Base-by-base conservation (phyloP, 257 asterid genomes). In the Salvia rosmarinus region DNA sequence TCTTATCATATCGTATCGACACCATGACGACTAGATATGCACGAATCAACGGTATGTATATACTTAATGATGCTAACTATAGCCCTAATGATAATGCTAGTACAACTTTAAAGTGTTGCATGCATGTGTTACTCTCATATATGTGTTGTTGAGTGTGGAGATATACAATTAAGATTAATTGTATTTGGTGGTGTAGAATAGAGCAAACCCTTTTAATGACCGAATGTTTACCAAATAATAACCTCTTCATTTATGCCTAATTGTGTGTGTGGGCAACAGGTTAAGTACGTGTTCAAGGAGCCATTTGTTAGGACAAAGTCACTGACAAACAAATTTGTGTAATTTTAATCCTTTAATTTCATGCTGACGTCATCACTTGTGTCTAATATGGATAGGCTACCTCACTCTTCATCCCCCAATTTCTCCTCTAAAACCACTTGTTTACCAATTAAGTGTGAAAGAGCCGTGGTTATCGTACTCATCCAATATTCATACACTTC, bases 211-310 rank as follows among this genome's bases (percentile, higher is more conserved):
- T 34, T 32, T 60, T 60, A 61, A 43, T 70, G 44, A 54, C 61
- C 68, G 16, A 55, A 30, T 8, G 10, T 44, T 68, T 32, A 10
- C 64, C 72, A 49, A 67, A 50, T 52, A 61, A 49, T 62, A 49
- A 47, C 52, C 74, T 9, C 64, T 58, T 70, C 49, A 37, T 39
- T 25, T 14, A 56, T 69, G 63, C 79, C 79, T 35, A 75, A 68
- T 52, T 59, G n/a, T 19, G 25, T 75, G 42, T 56, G 51, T 20
- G 68, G 77, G 73, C 40, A 32, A 43, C 46, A 35, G 21, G 16
- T 25, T 74, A 68, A 46, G 69, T 77, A 57, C 81, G 77, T 64
- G 75, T 78, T 64, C 14, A 40, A 6, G 52, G 77, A 46, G 50
- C 52, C 72, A 60, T 61, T 67, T 43, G 60, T 67, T 66, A 65